phyloP scores from a whole-genome alignment of 345 rosid genomes.

The Lenwebbia sp. region DNA sequence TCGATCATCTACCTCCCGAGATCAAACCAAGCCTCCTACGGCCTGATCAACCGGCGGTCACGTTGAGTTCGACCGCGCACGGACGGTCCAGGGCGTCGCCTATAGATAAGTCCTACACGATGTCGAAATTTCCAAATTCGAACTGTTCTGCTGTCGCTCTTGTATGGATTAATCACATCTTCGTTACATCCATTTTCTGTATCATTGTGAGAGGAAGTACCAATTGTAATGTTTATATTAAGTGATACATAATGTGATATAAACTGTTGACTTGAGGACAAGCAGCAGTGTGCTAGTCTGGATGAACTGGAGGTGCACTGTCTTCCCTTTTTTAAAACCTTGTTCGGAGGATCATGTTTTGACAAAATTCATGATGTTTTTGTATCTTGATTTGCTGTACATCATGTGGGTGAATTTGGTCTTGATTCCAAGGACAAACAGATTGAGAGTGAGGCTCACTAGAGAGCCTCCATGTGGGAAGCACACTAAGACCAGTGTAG shows the following conservation, averaged over 20 bases:
- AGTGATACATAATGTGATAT: not conserved
- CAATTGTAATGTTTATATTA: not conserved
- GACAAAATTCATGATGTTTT: not conserved
- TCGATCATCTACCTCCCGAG: conserved; percentile 59
- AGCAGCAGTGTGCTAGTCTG: not conserved
- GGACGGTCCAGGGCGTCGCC: not conserved
- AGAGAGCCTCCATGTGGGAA: not conserved
- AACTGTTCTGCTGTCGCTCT: not conserved
- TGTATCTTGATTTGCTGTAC: not conserved
- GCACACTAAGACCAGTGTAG: not conserved
- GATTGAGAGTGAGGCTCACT: not conserved
- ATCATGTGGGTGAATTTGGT: not conserved
- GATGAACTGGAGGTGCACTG: not conserved
- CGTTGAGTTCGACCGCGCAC: not conserved
- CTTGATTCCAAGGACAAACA: not conserved
- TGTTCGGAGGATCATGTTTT: not conserved
- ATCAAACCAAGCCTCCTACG: conserved; percentile 18
- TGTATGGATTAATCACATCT: not conserved
- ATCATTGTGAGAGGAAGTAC: not conserved
- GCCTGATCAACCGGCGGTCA: conserved; percentile 16
- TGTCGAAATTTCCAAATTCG: not conserved
- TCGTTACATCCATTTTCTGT: not conserved
- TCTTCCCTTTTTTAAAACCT: not conserved
- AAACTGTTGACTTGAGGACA: not conserved
- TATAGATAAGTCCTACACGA: not conserved